These are phyloP conservation scores for Xylariomycetidae sp. DNA, from an alignment of 2,329 filamentous ascomycete genomes.

Conservation along the genomic window DNA sequence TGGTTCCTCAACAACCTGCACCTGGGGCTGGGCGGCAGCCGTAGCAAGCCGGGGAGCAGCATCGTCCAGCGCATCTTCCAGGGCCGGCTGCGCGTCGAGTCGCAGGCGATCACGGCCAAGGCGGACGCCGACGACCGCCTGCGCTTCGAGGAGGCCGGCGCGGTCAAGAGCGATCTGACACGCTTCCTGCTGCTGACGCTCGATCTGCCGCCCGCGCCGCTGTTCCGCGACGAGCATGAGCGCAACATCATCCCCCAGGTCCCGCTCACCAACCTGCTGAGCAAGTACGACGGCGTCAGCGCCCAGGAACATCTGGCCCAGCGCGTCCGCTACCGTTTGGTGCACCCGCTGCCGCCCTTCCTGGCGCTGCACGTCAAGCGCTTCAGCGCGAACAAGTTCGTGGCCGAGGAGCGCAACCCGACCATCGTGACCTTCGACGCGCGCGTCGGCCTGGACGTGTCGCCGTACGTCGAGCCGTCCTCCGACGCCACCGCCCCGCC, in stretches of 20 bases:
- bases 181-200: slow-evolving; percentile 90
- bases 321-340: slow-evolving; percentile 79
- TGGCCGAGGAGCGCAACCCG: slow-evolving; percentile 90
- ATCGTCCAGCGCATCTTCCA: slow-evolving; percentile 93
- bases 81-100: slow-evolving; percentile 85
- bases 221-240: slow-evolving; percentile 93
- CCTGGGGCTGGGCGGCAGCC: slow-evolving; percentile 82
- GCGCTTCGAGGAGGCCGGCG: slow-evolving; percentile 85
- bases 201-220: slow-evolving; percentile 82
- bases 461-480: slow-evolving; percentile 86
- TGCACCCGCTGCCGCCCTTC: slow-evolving; percentile 87
- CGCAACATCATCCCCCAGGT: slow-evolving; percentile 95
- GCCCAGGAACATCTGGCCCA: slow-evolving; percentile 86
- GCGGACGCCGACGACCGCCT: slow-evolving; percentile 82
- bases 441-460: slow-evolving; percentile 71
- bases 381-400: slow-evolving; percentile 95
- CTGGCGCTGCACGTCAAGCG: slow-evolving; percentile 94
- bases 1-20: slow-evolving; percentile 98
- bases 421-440: slow-evolving; percentile 97
- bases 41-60: slow-evolving; percentile 74
- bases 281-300: slow-evolving; percentile 86
- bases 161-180: slow-evolving; percentile 68
- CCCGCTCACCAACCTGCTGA: slow-evolving; percentile 73
- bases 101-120: slow-evolving; percentile 86
- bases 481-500: slow-evolving; percentile 61